Evolutionary conservation across 208 protist species (phyloP).

Genomic region (Wallacemonas collosoma): DNA sequence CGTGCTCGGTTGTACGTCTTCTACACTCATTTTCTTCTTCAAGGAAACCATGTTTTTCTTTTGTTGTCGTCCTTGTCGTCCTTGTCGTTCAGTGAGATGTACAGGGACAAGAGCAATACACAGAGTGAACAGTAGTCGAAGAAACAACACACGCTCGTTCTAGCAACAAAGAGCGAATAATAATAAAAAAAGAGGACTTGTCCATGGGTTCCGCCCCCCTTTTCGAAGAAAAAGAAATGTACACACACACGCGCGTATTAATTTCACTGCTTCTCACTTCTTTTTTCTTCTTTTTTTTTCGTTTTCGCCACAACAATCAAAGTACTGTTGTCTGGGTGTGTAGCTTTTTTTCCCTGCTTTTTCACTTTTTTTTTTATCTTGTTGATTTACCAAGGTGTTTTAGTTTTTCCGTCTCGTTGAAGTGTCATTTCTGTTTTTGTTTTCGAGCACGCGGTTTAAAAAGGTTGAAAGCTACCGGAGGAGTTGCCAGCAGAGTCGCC

Average conservation of each 20-base stretch:
- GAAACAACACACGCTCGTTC: not conserved
- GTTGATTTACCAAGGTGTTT: no score
- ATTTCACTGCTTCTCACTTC: slow-evolving; percentile 7
- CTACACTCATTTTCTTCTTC: no score
- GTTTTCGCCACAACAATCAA: not conserved
- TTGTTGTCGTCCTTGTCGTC: no score
- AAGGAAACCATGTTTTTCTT: no score
- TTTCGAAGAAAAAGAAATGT: not conserved
- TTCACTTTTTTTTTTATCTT: slow-evolving; percentile 4
- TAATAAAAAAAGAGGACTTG: not conserved
- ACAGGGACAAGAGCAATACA: not conserved
- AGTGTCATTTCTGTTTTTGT: not conserved
- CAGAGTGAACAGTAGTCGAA: not conserved
- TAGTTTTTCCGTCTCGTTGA: not conserved
- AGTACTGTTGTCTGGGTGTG: slow-evolving; percentile 2
- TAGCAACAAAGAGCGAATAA: not conserved
- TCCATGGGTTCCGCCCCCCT: not conserved
- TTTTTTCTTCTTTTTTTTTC: slow-evolving; percentile 4
- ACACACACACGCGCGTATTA: not conserved
- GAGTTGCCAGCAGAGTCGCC: slow-evolving; percentile 12
- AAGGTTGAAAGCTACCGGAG: slow-evolving; percentile 56
- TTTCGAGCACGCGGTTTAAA: slow-evolving; percentile 2
- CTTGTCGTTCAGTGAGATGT: no score
- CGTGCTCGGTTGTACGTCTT: no score
- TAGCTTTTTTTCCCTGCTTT: not conserved